These are phyloP conservation scores for Pseudogymnoascus sp. DNA, from an alignment of 2,329 filamentous ascomycete species.

Conservation along the genomic window DNA sequence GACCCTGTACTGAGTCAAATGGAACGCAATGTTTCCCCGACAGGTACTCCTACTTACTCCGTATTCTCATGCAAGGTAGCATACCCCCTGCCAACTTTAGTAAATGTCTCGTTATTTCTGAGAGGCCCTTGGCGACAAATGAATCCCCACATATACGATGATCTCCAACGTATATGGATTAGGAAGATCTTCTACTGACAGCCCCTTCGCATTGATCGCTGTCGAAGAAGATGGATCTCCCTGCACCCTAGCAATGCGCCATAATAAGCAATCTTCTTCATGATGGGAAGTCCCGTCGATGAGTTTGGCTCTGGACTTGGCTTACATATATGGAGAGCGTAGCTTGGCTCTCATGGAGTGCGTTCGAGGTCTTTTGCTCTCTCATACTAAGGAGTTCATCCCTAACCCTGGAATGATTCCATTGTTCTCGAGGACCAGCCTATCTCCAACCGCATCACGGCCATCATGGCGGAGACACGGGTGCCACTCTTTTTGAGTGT, in stretches of 20 bases:
- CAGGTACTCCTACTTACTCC: conserved; percentile 4
- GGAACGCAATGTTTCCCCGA: neutral
- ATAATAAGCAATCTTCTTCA: neutral
- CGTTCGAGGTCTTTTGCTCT: neutral
- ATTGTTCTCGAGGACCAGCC: neutral
- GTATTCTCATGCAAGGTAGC: neutral
- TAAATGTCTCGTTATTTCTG: neutral
- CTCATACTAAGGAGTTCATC: neutral
- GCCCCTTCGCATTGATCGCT: neutral
- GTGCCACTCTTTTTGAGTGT: conserved; percentile 1
- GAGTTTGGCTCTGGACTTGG: neutral
- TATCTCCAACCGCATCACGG: neutral
- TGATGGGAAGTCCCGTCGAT: neutral
- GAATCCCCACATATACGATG: neutral
- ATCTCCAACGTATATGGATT: neutral
- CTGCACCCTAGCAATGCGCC: neutral
- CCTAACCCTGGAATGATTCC: neutral
- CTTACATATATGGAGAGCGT: neutral
- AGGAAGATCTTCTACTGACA: neutral
- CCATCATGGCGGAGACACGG: neutral
- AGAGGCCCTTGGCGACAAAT: neutral
- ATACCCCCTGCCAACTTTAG: neutral
- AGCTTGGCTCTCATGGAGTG: neutral
- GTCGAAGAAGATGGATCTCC: neutral
- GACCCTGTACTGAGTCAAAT: neutral